A percentile compares a stretch with the other conserved stretches of the same genome.
Conservation (phyloP, 768 basidiomycete species). For the Neoboletus subvelutipes region DNA sequence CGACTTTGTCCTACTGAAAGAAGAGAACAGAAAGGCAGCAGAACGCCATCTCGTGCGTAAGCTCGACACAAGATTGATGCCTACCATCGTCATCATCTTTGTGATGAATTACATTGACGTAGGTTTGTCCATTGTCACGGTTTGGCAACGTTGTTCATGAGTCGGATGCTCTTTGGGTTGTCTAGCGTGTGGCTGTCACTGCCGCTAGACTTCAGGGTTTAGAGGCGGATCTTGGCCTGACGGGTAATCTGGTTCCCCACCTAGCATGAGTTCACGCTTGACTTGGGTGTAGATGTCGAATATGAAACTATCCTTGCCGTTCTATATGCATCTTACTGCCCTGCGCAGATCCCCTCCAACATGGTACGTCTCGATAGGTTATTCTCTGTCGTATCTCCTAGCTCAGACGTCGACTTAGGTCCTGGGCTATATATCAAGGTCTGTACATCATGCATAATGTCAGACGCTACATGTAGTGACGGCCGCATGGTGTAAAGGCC, state of each 20-base stretch:
- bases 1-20: no score
- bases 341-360: background rate
- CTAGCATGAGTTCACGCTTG: no score
- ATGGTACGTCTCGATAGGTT: background rate
- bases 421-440: background rate
- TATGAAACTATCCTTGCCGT: no score
- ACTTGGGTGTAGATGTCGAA: no score
- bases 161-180: no score
- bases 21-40: background rate
- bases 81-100: background rate
- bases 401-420: no score
- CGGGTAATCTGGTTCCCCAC: background rate
- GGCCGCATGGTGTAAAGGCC: no score
- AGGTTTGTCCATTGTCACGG: background rate
- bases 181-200: background rate
- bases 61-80: no score
- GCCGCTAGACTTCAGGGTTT: background rate
- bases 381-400: no score
- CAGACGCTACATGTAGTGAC: no score
- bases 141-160: no score
- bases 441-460: no score
- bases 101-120: background rate
- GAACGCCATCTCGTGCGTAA: background rate
- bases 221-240: background rate
- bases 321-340: background rate